Evolutionary conservation across 768 basidiomycete genomes (phyloP).

Genomic region (Mycena vitilis): DNA sequence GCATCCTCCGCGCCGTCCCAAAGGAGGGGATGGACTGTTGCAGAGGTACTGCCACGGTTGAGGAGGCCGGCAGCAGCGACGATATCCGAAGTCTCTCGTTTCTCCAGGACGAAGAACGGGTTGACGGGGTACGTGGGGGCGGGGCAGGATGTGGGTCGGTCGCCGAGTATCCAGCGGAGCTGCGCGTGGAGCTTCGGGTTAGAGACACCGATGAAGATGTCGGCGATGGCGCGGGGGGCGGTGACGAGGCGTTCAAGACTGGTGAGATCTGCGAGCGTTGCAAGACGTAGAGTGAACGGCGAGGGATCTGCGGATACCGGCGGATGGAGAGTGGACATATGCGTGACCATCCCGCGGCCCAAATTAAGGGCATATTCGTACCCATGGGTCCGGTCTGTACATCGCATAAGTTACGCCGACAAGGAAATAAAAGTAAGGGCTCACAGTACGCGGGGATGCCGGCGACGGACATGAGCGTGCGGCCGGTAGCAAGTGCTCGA

Average conservation of each 20-base stretch:
- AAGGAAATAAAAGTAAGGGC: background rate
- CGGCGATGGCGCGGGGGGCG: slow-evolving; percentile 8
- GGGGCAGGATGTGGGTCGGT: background rate
- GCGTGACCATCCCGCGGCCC: slow-evolving; percentile 15
- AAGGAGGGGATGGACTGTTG: background rate
- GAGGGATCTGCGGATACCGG: background rate
- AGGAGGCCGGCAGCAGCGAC: slow-evolving; percentile 2
- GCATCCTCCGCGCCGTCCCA: slow-evolving; percentile 16
- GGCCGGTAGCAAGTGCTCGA: background rate
- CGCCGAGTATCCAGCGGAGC: slow-evolving; percentile 12
- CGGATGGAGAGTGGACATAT: slow-evolving; percentile 2
- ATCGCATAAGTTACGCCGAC: background rate
- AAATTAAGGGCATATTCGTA: slow-evolving; percentile 19
- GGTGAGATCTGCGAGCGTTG: slow-evolving; percentile 8
- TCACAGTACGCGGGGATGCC: slow-evolving; percentile 12
- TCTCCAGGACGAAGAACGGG: slow-evolving; percentile 19
- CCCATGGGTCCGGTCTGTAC: slow-evolving; percentile 11
- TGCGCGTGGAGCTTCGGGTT: background rate
- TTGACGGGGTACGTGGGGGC: background rate
- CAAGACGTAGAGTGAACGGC: background rate
- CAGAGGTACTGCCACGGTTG: background rate
- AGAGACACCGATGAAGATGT: background rate
- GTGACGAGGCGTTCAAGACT: slow-evolving; percentile 5
- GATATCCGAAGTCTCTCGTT: background rate
- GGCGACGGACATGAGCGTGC: background rate